A percentile compares a stretch with the other conserved stretches of the same genome.
Evolutionary conservation across 2,329 filamentous ascomycete species (phyloP).

Genomic region (Ambrosiella cleistominuta): DNA sequence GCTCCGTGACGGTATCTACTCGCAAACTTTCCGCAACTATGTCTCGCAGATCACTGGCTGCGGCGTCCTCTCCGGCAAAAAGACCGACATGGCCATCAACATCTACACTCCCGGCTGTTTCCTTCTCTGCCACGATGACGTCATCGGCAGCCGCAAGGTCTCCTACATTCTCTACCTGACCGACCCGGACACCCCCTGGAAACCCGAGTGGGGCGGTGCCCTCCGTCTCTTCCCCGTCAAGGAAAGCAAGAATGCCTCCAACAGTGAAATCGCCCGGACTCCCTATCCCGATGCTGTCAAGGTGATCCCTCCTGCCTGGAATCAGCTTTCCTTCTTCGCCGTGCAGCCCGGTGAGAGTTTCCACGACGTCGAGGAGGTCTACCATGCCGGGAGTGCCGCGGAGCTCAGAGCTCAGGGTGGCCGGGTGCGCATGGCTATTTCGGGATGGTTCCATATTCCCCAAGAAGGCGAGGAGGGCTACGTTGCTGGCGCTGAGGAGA

Average conservation of each 20-base stretch:
- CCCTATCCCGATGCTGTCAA: constrained; percentile 64
- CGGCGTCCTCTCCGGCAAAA: constrained; percentile 73
- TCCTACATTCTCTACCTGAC: constrained; percentile 96
- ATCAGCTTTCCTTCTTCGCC: constrained; percentile 94
- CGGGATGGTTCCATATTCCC: constrained; percentile 97
- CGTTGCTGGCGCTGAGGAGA: constrained; percentile 72
- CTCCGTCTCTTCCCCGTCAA: constrained; percentile 67
- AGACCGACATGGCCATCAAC: constrained; percentile 99
- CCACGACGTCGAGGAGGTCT: constrained; percentile 97
- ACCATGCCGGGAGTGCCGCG: constrained; percentile 44
- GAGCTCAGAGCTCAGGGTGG: constrained; percentile 52
- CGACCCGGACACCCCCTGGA: constrained; percentile 80
- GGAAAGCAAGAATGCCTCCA: constrained; percentile 40
- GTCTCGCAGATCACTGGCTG: constrained; percentile 72
- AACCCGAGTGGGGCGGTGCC: constrained; percentile 81
- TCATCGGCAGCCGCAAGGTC: constrained; percentile 88
- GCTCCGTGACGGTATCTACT: constrained; percentile 91
- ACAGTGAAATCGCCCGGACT: constrained; percentile 60
- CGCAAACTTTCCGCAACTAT: constrained; percentile 72
- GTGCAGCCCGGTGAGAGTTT: constrained; percentile 98
- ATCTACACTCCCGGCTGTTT: constrained; percentile 94
- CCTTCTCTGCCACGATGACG: constrained; percentile 91
- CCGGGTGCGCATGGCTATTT: constrained; percentile 88
- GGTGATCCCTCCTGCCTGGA: constrained; percentile 84
- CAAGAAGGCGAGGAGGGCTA: constrained; percentile 88